Conservation (phyloP, 768 basidiomycete species). For the Daedalea quercina region DNA sequence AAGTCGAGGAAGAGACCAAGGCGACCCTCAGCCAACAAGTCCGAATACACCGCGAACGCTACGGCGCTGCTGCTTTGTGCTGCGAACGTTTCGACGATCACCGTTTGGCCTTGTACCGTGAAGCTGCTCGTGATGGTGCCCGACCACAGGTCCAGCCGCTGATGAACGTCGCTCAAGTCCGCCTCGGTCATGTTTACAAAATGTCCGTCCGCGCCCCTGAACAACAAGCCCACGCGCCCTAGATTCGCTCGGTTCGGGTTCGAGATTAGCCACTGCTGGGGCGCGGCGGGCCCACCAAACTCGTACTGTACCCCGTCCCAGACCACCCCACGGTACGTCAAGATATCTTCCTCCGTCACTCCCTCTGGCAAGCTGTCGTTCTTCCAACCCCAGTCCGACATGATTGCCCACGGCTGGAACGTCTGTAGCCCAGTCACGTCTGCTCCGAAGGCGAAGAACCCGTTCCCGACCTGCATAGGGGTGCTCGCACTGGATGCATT, state of each 20-base stretch:
- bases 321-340: conserved; percentile 40
- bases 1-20: conserved; percentile 50
- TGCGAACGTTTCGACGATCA: conserved; percentile 35
- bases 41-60: conserved; percentile 33
- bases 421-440: conserved; percentile 56
- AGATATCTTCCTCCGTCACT: conserved; percentile 35
- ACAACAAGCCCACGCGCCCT: conserved; percentile 42
- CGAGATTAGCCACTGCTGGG: conserved; percentile 50
- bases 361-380: conserved; percentile 46
- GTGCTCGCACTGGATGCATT: conserved; percentile 39
- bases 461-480: conserved; percentile 56
- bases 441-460: conserved; percentile 54
- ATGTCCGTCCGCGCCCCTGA: conserved; percentile 25
- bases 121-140: conserved; percentile 44
- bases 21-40: conserved; percentile 30
- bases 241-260: conserved; percentile 55
- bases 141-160: conserved; percentile 50
- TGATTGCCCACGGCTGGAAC: conserved; percentile 45
- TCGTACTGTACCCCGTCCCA: conserved; percentile 49
- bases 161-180: conserved; percentile 29
- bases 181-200: conserved; percentile 29
- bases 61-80: conserved; percentile 34
- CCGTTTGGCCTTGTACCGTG: conserved; percentile 25
- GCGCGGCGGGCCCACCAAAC: conserved; percentile 37
- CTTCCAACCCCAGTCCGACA: conserved; percentile 59